phyloP scores from a whole-genome alignment of 2,329 filamentous ascomycete species.

The Trichoderma arundinaceum region DNA sequence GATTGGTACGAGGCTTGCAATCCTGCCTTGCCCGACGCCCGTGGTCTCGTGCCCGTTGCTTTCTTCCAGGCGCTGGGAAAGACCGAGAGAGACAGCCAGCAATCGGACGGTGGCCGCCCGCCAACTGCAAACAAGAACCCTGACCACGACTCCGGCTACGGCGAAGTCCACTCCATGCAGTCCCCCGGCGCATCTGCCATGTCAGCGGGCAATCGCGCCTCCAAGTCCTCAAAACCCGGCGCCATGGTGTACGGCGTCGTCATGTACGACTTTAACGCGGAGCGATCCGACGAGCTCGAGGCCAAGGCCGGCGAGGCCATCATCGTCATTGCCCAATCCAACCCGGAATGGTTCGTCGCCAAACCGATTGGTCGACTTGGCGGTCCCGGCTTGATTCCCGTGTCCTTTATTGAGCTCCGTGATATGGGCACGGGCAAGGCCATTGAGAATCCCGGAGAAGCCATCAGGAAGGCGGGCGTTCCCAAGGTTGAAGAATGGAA shows the following conservation, averaged over 20 bases:
- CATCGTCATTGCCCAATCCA: slow-evolving; percentile 97
- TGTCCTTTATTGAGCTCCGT: slow-evolving; percentile 94
- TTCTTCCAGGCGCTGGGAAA: slow-evolving; percentile 94
- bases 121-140: slow-evolving; percentile 61
- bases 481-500: slow-evolving; percentile 99
- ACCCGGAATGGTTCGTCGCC: slow-evolving; percentile 98
- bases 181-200: slow-evolving; percentile 27
- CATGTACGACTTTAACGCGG: slow-evolving; percentile 94
- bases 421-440: slow-evolving; percentile 89
- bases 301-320: slow-evolving; percentile 95
- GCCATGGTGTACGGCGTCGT: slow-evolving; percentile 97
- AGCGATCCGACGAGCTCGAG: slow-evolving; percentile 93
- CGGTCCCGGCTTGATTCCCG: slow-evolving; percentile 91
- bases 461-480: slow-evolving; percentile 85
- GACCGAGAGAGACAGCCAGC: slow-evolving; percentile 85
- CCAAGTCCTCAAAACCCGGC: slow-evolving; percentile 63
- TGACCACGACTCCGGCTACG: slow-evolving; percentile 90
- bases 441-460: slow-evolving; percentile 80
- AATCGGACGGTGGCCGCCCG: slow-evolving; percentile 63
- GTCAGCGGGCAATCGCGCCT: slow-evolving; percentile 53
- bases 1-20: slow-evolving; percentile 99
- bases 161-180: slow-evolving; percentile 39
- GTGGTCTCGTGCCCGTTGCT: slow-evolving; percentile 89
- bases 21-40: slow-evolving; percentile 81
- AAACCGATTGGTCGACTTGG: slow-evolving; percentile 98